Conservation (phyloP, 116 monocot genomes). For the Papilionanthe hybrid region DNA sequence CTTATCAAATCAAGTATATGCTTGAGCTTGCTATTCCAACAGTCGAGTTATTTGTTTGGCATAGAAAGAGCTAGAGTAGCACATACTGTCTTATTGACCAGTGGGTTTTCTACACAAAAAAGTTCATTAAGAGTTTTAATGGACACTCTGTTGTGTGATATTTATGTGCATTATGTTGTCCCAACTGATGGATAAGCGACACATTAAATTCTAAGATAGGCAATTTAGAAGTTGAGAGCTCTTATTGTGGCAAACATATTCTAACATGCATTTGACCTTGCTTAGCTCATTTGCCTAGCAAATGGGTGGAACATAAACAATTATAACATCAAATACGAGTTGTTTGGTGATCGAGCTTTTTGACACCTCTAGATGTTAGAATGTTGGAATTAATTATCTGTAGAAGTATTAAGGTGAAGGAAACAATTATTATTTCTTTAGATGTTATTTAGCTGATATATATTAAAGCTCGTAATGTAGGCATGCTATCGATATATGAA, state of each 20-base stretch:
- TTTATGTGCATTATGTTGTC: background rate
- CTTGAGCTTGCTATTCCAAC: background rate
- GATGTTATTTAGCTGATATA: background rate
- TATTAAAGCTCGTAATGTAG: no score
- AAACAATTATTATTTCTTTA: background rate
- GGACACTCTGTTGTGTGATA: background rate
- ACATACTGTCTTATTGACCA: background rate
- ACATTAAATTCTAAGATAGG: background rate
- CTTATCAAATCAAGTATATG: background rate
- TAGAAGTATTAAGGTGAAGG: no score
- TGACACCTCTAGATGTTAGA: no score
- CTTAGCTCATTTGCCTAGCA: no score
- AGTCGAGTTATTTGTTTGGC: background rate
- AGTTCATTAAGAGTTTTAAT: constrained; percentile 24
- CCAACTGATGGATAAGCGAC: background rate
- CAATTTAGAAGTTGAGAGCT: background rate
- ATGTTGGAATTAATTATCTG: no score
- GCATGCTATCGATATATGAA: background rate
- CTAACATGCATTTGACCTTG: no score
- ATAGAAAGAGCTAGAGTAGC: background rate
- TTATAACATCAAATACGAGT: no score
- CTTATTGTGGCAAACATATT: no score
- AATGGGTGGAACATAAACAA: no score
- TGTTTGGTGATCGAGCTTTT: no score
- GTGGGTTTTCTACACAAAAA: background rate